Conservation (phyloP, 352 stramenopile genomes). For the Blastocystis sp. region DNA sequence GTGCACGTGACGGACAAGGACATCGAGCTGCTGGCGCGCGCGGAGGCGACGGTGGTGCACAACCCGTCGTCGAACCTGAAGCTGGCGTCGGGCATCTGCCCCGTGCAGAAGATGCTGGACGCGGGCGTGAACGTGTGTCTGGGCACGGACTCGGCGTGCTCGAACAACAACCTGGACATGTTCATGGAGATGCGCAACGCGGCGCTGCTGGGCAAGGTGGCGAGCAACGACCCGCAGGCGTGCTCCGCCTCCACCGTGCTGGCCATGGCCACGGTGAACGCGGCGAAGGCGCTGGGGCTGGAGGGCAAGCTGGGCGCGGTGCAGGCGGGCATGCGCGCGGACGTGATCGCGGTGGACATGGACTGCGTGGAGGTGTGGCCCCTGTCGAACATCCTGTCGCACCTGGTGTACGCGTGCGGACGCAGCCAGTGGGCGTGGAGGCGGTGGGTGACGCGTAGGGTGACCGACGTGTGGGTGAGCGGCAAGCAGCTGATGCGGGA, state of each 20-base stretch:
- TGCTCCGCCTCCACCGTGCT: slow-evolving; percentile 71
- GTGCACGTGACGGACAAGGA: slow-evolving; percentile 79
- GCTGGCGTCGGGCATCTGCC: slow-evolving; percentile 77
- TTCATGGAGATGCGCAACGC: slow-evolving; percentile 83
- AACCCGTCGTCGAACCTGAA: slow-evolving; percentile 85
- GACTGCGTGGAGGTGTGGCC: slow-evolving; percentile 82
- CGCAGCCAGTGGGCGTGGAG: slow-evolving; percentile 74
- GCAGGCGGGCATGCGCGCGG: slow-evolving; percentile 80
- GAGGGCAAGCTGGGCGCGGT: slow-evolving; percentile 81
- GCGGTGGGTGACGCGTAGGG: slow-evolving; percentile 71
- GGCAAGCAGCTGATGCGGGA: slow-evolving; percentile 78
- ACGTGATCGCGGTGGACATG: slow-evolving; percentile 80
- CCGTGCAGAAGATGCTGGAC: slow-evolving; percentile 78
- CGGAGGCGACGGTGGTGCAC: slow-evolving; percentile 79
- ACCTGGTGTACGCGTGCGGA: slow-evolving; percentile 81
- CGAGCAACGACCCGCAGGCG: slow-evolving; percentile 75
- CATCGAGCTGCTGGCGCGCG: slow-evolving; percentile 76
- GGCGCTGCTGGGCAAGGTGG: slow-evolving; percentile 80
- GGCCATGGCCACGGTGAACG: slow-evolving; percentile 84
- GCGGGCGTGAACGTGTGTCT: slow-evolving; percentile 81
- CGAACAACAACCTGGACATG: slow-evolving; percentile 85
- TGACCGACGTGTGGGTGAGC: slow-evolving; percentile 84
- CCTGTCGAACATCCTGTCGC: slow-evolving; percentile 82
- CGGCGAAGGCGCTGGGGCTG: slow-evolving; percentile 80
- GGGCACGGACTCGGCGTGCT: slow-evolving; percentile 81